A percentile compares a stretch with the other conserved stretches of the same genome.
phyloP scores from a whole-genome alignment of 73 alveolate genomes.

The Uronychia binucleata region DNA sequence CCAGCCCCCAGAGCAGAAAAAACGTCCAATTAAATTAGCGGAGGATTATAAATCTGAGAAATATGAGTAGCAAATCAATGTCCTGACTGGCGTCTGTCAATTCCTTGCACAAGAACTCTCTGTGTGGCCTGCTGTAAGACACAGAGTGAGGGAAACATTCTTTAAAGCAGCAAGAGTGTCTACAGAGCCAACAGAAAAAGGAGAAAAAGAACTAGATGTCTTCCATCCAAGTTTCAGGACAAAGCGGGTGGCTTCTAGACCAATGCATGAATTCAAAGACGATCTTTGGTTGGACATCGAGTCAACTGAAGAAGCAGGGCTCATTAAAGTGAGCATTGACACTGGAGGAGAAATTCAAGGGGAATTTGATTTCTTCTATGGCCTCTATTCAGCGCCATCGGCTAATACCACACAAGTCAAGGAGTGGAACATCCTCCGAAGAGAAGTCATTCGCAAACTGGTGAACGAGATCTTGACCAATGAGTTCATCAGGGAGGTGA shows the following conservation, averaged over 20 bases:
- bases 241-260: constrained; percentile 34
- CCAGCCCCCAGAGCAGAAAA: not conserved
- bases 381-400: not conserved
- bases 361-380: not conserved
- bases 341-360: not conserved
- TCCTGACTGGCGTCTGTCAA: constrained; percentile 8
- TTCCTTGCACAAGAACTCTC: constrained; percentile 22
- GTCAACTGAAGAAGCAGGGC: constrained; percentile 21
- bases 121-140: constrained; percentile 40
- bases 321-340: constrained; percentile 26
- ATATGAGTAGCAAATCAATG: not conserved
- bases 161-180: constrained; percentile 19
- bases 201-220: constrained; percentile 60
- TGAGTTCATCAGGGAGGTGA: constrained; percentile 23
- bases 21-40: constrained; percentile 2
- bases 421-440: constrained; percentile 7
- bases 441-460: constrained; percentile 15
- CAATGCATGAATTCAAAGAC: constrained; percentile 14
- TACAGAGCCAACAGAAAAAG: constrained; percentile 66
- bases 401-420: not conserved
- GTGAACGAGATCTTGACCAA: constrained; percentile 14
- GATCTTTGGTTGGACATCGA: constrained; percentile 54
- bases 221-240: constrained; percentile 53
- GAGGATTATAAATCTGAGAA: not conserved
- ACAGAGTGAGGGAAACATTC: constrained; percentile 19